phyloP scores from a whole-genome alignment of 2,329 filamentous ascomycete genomes.

The Aspergillus sp. region DNA sequence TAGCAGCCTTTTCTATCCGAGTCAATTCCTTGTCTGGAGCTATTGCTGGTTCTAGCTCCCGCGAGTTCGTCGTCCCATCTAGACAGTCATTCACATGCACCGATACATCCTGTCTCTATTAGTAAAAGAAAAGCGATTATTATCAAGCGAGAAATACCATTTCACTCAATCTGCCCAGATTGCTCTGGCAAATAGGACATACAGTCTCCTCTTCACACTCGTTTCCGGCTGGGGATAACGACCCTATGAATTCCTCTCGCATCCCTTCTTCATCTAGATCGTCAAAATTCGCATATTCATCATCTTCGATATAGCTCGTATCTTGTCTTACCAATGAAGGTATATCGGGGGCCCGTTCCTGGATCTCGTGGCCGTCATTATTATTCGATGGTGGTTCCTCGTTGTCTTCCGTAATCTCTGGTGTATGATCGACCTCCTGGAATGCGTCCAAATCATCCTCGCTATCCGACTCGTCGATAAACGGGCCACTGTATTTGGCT shows the following conservation, averaged over 20 bases:
- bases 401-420: background rate
- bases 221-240: slow-evolving; percentile 35
- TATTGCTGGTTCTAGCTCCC: slow-evolving; percentile 12
- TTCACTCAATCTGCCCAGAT: slow-evolving; percentile 51
- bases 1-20: slow-evolving; percentile 58
- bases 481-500: slow-evolving; percentile 25
- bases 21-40: slow-evolving; percentile 30
- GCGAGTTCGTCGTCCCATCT: slow-evolving; percentile 65
- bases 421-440: slow-evolving; percentile 11
- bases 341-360: slow-evolving; percentile 12
- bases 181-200: slow-evolving; percentile 72
- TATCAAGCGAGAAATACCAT: slow-evolving; percentile 19
- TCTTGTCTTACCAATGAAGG: slow-evolving; percentile 45
- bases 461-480: slow-evolving; percentile 45
- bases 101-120: slow-evolving; percentile 55
- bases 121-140: background rate
- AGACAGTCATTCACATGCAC: slow-evolving; percentile 89
- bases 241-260: slow-evolving; percentile 58
- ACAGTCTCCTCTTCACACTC: slow-evolving; percentile 20
- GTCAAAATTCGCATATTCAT: slow-evolving; percentile 49
- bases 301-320: slow-evolving; percentile 38
- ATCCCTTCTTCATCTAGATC: slow-evolving; percentile 54
- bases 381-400: slow-evolving; percentile 2
- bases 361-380: slow-evolving; percentile 2
- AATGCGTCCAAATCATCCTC: slow-evolving; percentile 39